These are phyloP conservation scores for Fusarium dimerum DNA, from an alignment of 2,329 filamentous ascomycete species.

Conservation along the genomic window DNA sequence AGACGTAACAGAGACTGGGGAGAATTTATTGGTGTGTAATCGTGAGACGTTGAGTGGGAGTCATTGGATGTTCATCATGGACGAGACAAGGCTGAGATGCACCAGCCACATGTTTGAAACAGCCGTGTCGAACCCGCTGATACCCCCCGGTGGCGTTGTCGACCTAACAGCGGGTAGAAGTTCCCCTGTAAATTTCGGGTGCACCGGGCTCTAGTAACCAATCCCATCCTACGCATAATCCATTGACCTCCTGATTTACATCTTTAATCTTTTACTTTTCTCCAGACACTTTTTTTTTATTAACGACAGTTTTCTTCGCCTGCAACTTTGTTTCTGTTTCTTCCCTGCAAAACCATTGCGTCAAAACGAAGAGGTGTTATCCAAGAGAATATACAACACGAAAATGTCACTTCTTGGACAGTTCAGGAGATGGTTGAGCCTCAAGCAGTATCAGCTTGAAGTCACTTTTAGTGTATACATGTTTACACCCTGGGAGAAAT, in stretches of 20 bases:
- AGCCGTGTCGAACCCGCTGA: background rate
- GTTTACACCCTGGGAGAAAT: slow-evolving; percentile 94
- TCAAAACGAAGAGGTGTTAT: background rate
- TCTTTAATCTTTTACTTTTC: background rate
- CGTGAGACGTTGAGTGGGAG: background rate
- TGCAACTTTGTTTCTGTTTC: background rate
- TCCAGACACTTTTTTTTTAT: background rate
- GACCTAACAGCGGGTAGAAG: background rate
- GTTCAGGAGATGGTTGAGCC: slow-evolving; percentile 81
- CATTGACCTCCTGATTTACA: background rate
- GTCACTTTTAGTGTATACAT: slow-evolving; percentile 97
- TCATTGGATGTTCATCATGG: background rate
- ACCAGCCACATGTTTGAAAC: background rate
- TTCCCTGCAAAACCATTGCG: background rate
- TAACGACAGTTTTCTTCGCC: background rate
- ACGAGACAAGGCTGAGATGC: background rate
- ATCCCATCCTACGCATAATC: background rate
- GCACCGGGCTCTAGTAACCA: slow-evolving; percentile 16
- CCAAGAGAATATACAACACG: background rate
- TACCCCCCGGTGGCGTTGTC: background rate
- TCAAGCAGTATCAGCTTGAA: slow-evolving; percentile 98
- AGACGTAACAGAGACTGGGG: too few species aligned
- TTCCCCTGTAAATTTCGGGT: slow-evolving; percentile 15
- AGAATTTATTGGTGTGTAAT: too few species aligned
- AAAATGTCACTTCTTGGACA: slow-evolving; percentile 44